phyloP scores from a whole-genome alignment of 495 filamentous ascomycete genomes.

The Aspergillus homomorphus region DNA sequence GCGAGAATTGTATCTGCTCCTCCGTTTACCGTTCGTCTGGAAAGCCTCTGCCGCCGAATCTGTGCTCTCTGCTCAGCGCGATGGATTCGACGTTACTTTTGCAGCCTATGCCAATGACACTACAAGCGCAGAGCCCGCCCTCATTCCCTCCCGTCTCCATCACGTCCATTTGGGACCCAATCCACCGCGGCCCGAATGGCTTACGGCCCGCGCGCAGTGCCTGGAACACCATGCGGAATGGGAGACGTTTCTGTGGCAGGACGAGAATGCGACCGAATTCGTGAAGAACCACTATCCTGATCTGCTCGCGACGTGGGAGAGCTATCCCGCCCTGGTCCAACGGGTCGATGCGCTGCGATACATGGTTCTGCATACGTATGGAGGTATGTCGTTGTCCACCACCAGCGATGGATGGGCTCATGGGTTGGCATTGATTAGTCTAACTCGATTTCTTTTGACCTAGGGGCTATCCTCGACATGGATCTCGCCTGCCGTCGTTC shows the following conservation, averaged over 20 bases:
- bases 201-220: slow-evolving; percentile 4
- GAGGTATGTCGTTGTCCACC: background rate
- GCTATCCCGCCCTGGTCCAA: slow-evolving; percentile 13
- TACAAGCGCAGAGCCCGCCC: background rate
- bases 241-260: slow-evolving; percentile 8
- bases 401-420: too few species aligned
- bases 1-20: slow-evolving; percentile 5
- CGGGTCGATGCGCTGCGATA: slow-evolving; percentile 14
- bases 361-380: slow-evolving; percentile 11
- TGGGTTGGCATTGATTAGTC: too few species aligned
- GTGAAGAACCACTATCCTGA: slow-evolving; percentile 8
- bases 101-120: slow-evolving; percentile 1
- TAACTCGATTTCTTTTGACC: background rate
- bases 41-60: background rate
- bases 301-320: slow-evolving; percentile 4
- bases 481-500: slow-evolving; percentile 12
- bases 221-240: slow-evolving; percentile 4
- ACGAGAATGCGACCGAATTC: slow-evolving; percentile 5
- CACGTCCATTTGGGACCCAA: slow-evolving; percentile 8
- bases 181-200: slow-evolving; percentile 1
- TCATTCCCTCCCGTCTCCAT: slow-evolving; percentile 6
- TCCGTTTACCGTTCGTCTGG: slow-evolving; percentile 12
- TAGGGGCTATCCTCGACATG: slow-evolving; percentile 9
- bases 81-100: slow-evolving; percentile 11
- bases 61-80: slow-evolving; percentile 6